phyloP scores from a whole-genome alignment of 305 asterid species.

The Ilex paraguariensis region DNA sequence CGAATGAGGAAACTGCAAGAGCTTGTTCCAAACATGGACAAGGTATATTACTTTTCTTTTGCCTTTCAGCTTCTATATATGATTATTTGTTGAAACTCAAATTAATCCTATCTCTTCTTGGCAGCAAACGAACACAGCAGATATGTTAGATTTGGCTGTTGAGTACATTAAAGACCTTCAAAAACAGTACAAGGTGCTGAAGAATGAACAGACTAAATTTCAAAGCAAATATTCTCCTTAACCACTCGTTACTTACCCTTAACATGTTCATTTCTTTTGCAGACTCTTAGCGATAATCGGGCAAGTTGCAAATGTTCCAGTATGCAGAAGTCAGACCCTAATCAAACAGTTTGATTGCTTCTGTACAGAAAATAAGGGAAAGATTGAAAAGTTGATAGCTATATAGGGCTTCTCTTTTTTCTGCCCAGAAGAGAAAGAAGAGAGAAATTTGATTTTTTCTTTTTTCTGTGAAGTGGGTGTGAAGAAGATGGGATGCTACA shows the following conservation, averaged over 20 bases:
- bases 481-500: too few species aligned
- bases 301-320: slow-evolving; percentile 66
- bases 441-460: too few species aligned
- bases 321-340: slow-evolving; percentile 25
- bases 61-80: too few species aligned
- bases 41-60: slow-evolving; percentile 28
- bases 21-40: slow-evolving; percentile 92
- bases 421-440: too few species aligned
- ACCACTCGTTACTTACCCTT: not conserved
- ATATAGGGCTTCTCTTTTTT: too few species aligned
- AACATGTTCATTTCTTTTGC: slow-evolving; percentile 14
- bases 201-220: not conserved
- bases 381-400: not conserved
- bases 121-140: slow-evolving; percentile 94
- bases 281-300: slow-evolving; percentile 48
- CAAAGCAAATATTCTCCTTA: not conserved
- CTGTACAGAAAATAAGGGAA: slow-evolving; percentile 9
- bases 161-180: slow-evolving; percentile 81
- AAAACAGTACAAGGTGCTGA: slow-evolving; percentile 61
- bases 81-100: too few species aligned
- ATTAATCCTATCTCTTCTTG: not conserved
- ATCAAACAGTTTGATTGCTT: slow-evolving; percentile 21
- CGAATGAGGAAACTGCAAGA: slow-evolving; percentile 91
- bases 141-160: slow-evolving; percentile 89
- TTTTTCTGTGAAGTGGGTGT: too few species aligned